Evolutionary conservation across 345 rosid genomes (phyloP).

Genomic region (Mercurialis annua): DNA sequence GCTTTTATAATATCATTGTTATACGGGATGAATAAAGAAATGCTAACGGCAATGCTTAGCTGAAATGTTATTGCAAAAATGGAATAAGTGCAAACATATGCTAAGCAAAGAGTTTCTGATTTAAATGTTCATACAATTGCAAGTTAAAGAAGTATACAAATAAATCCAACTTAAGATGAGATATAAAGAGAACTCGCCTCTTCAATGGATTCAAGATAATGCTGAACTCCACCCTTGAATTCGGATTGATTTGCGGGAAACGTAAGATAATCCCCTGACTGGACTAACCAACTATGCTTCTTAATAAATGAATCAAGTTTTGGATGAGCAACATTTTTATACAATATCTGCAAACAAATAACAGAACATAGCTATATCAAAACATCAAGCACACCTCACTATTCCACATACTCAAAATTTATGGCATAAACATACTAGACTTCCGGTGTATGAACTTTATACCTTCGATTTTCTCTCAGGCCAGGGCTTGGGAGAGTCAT

Average conservation of each 20-base stretch:
- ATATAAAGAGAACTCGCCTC: conserved; percentile 48
- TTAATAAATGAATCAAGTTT: conserved; percentile 72
- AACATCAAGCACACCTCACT: conserved; percentile 18
- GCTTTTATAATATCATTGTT: not conserved
- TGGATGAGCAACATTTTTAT: conserved; percentile 88
- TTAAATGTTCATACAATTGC: not conserved
- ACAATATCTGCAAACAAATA: conserved; percentile 52
- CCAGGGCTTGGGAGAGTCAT: conserved; percentile 70
- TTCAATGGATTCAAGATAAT: conserved; percentile 90
- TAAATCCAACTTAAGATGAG: conserved; percentile 5
- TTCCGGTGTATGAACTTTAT: not conserved
- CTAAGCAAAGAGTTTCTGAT: not conserved
- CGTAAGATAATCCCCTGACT: conserved; percentile 59
- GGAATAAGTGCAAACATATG: not conserved
- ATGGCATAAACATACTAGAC: conserved; percentile 11
- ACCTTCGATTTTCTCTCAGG: conserved; percentile 86
- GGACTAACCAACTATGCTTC: conserved; percentile 69
- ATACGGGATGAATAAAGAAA: not conserved
- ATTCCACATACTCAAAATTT: conserved; percentile 8
- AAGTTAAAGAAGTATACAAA: conserved; percentile 2
- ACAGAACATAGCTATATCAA: conserved; percentile 8
- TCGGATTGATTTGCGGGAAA: conserved; percentile 78
- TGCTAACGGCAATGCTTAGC: too few species aligned
- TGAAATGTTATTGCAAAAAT: not conserved
- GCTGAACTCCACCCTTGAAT: conserved; percentile 67